Base-by-base conservation (phyloP, 495 filamentous ascomycete genomes). In the Lasiosphaeria hispida region DNA sequence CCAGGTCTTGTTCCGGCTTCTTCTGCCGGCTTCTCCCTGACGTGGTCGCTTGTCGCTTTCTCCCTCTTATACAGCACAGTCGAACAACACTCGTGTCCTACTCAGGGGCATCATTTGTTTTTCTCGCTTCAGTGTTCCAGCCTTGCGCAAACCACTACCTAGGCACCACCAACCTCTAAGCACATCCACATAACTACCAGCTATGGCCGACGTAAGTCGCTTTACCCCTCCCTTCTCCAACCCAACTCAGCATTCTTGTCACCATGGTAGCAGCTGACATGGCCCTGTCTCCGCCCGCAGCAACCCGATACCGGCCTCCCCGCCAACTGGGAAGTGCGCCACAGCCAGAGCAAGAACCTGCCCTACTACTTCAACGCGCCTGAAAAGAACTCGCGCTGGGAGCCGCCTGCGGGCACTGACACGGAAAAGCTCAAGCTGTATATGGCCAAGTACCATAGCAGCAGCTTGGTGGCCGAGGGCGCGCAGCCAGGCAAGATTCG, bases 311-410 rank as follows among this genome's bases (percentile, higher is more conserved):
- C 88, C 63, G 94, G 94, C 67, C 85, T 98, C 53, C 94, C 94
- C 43, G 68, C 82, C 5, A 80, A 84, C 68, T 97, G 94, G 94
- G 92, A 96, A 75, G 90, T 97, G 67, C 90, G 92, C 64, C 90
- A 93, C 75, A 95, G 89, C 70, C 93, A 96, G 76, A 92, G 90
- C 71, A 97, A 96, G 77, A 95, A 94, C 73, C 88, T 97, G 13
- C 94, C 94, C 37, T 98, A 98, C 78, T 98, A 97, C 76, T 97
- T 96, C 87, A 94, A 96, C 74, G 72, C 87, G 23, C 71, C 70
- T 30, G 88, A 88, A 47, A 91, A 89, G 66, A 84, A 87, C 63
- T 97, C 94, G 49, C 83, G 88, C 71, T 98, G 94, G 94, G 93
- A 97, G 64, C 94, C 94, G 4, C 94, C 94, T 19, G 62, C 79